Evolutionary conservation across 441 rosid genomes (phyloP).

Genomic region (Rhodomyrtus psidioides): DNA sequence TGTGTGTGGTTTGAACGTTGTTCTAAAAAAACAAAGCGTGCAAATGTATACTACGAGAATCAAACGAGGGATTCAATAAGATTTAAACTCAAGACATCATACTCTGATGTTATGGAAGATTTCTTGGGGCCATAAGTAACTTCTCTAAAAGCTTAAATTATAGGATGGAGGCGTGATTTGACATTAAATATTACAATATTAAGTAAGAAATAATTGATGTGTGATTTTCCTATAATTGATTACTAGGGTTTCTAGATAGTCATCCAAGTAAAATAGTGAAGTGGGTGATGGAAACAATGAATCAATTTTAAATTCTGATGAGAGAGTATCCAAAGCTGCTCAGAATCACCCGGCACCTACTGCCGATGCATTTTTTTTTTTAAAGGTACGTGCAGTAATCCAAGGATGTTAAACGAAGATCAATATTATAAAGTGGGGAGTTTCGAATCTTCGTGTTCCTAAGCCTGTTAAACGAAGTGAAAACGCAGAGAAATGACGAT

Average conservation of each 20-base stretch:
- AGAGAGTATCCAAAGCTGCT: not conserved
- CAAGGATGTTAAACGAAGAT: not conserved
- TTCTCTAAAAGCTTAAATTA: not conserved
- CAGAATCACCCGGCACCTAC: not conserved
- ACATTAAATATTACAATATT: not conserved
- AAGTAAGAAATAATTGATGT: not conserved
- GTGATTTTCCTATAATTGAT: not conserved
- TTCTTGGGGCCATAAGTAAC: fast-evolving
- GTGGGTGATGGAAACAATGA: not conserved
- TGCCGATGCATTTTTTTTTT: not conserved
- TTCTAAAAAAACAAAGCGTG: not conserved
- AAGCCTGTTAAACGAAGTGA: not conserved
- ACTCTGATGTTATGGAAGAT: fast-evolving
- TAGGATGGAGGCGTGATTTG: not conserved
- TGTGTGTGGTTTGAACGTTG: not conserved
- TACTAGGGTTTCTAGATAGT: not conserved
- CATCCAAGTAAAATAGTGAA: not conserved
- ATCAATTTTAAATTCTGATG: not conserved
- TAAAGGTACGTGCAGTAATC: not conserved
- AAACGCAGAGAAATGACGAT: not conserved
- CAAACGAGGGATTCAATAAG: not conserved
- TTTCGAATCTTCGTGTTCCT: not conserved
- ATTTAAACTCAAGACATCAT: not conserved
- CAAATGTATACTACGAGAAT: not conserved
- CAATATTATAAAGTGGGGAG: not conserved